Conservation (phyloP, 2,329 filamentous ascomycete genomes). For the Alternaria sp. region DNA sequence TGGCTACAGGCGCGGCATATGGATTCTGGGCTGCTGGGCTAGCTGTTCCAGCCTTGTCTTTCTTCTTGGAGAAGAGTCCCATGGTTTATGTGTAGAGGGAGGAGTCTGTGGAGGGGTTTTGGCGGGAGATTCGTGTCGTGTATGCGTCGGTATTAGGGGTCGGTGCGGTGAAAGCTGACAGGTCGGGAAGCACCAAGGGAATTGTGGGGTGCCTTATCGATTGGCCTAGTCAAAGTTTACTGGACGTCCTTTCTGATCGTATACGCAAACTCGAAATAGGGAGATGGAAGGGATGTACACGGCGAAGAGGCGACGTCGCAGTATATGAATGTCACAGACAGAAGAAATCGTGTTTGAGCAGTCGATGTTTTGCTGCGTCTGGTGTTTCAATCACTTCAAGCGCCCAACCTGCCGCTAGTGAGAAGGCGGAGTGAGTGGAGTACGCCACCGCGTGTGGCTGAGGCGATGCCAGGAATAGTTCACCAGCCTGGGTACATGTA, state of each 20-base stretch:
- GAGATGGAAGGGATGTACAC: not conserved
- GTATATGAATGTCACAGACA: conserved; percentile 19
- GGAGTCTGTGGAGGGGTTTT: not conserved
- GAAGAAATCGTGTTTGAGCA: conserved; percentile 30
- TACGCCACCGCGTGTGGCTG: conserved; percentile 17
- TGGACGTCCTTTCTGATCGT: not conserved
- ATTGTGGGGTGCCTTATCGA: conserved; percentile 29
- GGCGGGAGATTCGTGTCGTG: not conserved
- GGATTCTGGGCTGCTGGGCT: conserved; percentile 60
- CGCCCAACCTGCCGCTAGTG: conserved; percentile 34
- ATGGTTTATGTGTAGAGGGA: conserved; percentile 36
- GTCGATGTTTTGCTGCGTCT: conserved; percentile 26
- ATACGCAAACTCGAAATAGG: not conserved
- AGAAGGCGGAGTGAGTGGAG: conserved; percentile 25
- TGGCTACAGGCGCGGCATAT: conserved; percentile 53
- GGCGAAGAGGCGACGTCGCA: not conserved
- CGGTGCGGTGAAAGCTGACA: conserved; percentile 1
- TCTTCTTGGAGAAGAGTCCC: conserved; percentile 65
- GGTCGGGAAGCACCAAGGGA: conserved; percentile 21
- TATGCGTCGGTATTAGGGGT: not conserved
- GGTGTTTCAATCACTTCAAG: conserved; percentile 32
- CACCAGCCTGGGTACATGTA: not conserved
- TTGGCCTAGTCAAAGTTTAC: conserved; percentile 9
- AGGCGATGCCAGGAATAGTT: not conserved
- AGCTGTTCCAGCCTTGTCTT: conserved; percentile 60